Percentiles rank a stretch among this genome's conserved stretches.
Conservation (phyloP, 306 rosid species). For the Quercus mongolica region DNA sequence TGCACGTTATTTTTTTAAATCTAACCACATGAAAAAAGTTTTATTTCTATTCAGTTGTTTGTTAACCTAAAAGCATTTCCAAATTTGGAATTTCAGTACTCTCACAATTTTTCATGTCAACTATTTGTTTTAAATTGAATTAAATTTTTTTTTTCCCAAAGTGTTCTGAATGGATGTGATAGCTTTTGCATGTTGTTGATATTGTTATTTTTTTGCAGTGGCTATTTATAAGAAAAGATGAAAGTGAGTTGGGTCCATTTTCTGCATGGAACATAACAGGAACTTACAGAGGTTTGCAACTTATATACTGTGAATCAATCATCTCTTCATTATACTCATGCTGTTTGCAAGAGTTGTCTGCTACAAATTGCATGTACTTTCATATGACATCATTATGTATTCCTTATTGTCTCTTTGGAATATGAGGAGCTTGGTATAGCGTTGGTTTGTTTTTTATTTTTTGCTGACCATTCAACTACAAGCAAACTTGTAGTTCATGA, state of each 20-base stretch:
- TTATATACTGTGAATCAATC: not conserved
- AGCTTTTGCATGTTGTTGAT: constrained; percentile 26
- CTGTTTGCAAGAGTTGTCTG: not conserved
- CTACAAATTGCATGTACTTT: not conserved
- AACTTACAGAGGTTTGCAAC: constrained; percentile 83
- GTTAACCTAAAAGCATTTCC: not conserved
- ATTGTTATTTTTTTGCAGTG: constrained; percentile 68
- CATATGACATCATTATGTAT: not conserved
- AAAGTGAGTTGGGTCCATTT: constrained; percentile 81
- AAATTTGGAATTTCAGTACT: not conserved
- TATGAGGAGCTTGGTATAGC: not conserved
- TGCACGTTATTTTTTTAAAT: too few species aligned
- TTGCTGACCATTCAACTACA: not conserved
- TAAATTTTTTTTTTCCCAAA: not conserved
- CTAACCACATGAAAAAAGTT: too few species aligned
- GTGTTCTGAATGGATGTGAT: constrained; percentile 1
- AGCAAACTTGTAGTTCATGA: not conserved
- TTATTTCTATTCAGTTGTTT: not conserved
- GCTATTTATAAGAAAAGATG: constrained; percentile 76
- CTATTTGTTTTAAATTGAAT: not conserved
- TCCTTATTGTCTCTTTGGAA: not conserved
- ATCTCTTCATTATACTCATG: not conserved
- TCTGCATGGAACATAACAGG: constrained; percentile 93
- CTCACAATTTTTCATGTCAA: not conserved
- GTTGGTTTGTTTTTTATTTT: not conserved